Evolutionary conservation across 2,329 filamentous ascomycete species (phyloP).

Genomic region (Alternaria arborescens): DNA sequence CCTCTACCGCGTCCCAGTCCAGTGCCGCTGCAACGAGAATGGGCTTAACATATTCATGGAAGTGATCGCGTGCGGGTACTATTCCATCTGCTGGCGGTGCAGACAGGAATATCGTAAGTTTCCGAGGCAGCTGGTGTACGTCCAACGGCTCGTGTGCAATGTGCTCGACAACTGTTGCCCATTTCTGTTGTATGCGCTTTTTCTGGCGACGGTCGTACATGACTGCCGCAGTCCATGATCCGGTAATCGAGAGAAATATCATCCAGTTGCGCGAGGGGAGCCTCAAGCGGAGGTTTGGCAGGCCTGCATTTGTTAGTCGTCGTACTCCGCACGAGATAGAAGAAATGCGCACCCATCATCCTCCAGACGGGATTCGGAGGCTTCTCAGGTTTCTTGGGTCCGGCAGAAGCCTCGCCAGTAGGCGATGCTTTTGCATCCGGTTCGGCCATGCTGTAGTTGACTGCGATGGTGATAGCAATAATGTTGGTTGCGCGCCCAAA

Average conservation of each 20-base stretch:
- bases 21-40: constrained; percentile 87
- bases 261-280: constrained; percentile 97
- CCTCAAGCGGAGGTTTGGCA: constrained; percentile 82
- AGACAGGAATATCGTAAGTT: constrained; percentile 84
- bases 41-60: constrained; percentile 94
- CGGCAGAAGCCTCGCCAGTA: constrained; percentile 30
- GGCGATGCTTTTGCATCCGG: constrained; percentile 40
- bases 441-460: constrained; percentile 43
- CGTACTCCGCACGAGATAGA: constrained; percentile 6
- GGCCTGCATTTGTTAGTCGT: constrained; percentile 60
- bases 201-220: constrained; percentile 94
- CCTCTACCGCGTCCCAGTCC: constrained; percentile 97
- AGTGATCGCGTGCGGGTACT: constrained; percentile 88
- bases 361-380: constrained; percentile 50
- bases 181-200: constrained; percentile 83
- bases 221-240: constrained; percentile 79
- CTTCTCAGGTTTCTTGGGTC: constrained; percentile 38
- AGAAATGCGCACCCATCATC: constrained; percentile 49
- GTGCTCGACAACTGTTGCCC: constrained; percentile 85
- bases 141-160: constrained; percentile 79
- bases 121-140: constrained; percentile 77
- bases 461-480: constrained; percentile 18
- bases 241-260: constrained; percentile 86
- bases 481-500: constrained; percentile 30
- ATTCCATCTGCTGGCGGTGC: constrained; percentile 88